Evolutionary conservation across 768 basidiomycete genomes (phyloP).

Genomic region (Kwoniella europaea): DNA sequence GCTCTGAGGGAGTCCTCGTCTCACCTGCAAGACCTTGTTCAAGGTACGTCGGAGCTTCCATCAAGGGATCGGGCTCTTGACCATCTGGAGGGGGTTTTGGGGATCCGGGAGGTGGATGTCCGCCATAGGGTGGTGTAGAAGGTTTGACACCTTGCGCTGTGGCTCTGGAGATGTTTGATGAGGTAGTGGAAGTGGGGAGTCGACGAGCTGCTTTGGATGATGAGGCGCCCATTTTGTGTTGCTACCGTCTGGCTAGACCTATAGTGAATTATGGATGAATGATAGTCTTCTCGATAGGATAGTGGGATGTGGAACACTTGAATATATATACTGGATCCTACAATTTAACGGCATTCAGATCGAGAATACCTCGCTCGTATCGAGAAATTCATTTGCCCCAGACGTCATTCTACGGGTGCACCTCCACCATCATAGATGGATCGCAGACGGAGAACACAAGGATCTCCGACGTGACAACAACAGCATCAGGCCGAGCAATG

Average conservation of each 20-base stretch:
- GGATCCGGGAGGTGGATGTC: constrained; percentile 7
- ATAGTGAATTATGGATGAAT: not conserved
- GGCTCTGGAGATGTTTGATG: constrained; percentile 14
- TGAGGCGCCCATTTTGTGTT: constrained; percentile 47
- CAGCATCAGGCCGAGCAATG: too few species aligned
- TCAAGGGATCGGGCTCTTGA: constrained; percentile 23
- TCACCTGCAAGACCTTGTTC: constrained; percentile 33
- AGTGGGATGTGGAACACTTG: too few species aligned
- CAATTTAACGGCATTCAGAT: constrained; percentile 10
- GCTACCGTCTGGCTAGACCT: not conserved
- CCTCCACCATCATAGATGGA: constrained; percentile 1
- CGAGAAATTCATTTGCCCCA: not conserved
- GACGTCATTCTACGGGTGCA: not conserved
- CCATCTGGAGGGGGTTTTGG: constrained; percentile 8
- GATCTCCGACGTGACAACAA: too few species aligned
- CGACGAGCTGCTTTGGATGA: constrained; percentile 49
- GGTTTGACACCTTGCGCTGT: constrained; percentile 5
- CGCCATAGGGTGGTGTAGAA: constrained; percentile 18
- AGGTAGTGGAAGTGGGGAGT: constrained; percentile 40
- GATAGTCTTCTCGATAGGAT: not conserved
- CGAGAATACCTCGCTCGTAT: not conserved
- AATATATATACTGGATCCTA: too few species aligned
- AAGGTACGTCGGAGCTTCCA: constrained; percentile 14
- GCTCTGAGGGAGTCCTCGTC: constrained; percentile 14
- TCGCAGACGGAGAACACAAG: too few species aligned